Conservation (phyloP, 2,329 filamentous ascomycete genomes). For the Alternaria consortialis region DNA sequence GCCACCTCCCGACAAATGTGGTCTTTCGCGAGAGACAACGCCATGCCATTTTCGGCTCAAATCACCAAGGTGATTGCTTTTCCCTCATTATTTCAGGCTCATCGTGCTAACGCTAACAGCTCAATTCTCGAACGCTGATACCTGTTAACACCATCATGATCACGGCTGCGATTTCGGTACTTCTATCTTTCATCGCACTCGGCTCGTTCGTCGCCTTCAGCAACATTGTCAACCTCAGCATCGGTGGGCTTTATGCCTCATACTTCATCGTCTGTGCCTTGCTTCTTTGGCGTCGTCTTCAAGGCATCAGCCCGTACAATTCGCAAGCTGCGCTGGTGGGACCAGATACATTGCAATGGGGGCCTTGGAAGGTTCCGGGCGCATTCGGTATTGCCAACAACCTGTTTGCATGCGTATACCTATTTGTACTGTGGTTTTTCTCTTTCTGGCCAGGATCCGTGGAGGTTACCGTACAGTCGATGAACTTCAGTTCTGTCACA, state of each 20-base stretch:
- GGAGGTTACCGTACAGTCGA: conserved; percentile 6
- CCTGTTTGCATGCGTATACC: conserved; percentile 17
- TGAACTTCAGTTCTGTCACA: conserved; percentile 32
- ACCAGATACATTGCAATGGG: conserved; percentile 5
- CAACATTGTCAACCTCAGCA: conserved; percentile 17
- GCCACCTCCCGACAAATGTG: conserved; percentile 27
- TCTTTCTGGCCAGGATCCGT: conserved; percentile 23
- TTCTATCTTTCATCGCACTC: conserved; percentile 23
- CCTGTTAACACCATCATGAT: conserved; percentile 55
- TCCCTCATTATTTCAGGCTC: conserved; percentile 1
- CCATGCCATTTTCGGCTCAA: conserved; percentile 23
- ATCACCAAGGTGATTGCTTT: conserved; percentile 1
- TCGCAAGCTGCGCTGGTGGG: background rate
- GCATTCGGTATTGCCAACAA: conserved; percentile 16
- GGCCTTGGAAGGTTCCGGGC: conserved; percentile 10
- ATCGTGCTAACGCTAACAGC: background rate
- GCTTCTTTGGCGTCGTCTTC: conserved; percentile 16
- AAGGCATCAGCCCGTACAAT: conserved; percentile 6
- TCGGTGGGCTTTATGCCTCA: conserved; percentile 20
- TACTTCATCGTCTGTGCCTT: conserved; percentile 21
- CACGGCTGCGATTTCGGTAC: conserved; percentile 9
- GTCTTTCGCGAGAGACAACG: conserved; percentile 29
- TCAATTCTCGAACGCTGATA: background rate
- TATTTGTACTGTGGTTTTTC: conserved; percentile 26
- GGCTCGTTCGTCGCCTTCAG: conserved; percentile 21